A percentile compares a stretch with the other conserved stretches of the same genome.
phyloP scores from a whole-genome alignment of 345 rosid species.

The Barbarea vulgaris region DNA sequence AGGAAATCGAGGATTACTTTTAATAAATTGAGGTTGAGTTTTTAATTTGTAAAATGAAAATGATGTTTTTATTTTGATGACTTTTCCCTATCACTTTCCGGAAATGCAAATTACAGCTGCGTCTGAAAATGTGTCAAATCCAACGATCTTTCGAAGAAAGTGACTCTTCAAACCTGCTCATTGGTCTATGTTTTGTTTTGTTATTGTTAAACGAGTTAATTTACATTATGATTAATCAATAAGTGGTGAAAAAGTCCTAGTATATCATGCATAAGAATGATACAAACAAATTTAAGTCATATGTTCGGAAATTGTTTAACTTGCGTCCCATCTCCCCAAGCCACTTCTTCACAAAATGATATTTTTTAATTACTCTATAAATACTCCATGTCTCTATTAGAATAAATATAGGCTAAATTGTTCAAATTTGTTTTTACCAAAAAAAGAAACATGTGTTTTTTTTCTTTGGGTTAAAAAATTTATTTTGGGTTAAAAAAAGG shows the following conservation, averaged over 20 bases:
- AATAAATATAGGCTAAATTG: too few species aligned
- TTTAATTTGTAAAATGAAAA: not conserved
- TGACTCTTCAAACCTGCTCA: slow-evolving; percentile 18
- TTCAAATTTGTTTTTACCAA: too few species aligned
- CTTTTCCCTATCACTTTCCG: slow-evolving; percentile 19
- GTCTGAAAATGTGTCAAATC: slow-evolving; percentile 28
- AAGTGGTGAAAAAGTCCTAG: not conserved
- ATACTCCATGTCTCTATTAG: too few species aligned
- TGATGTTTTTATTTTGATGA: not conserved
- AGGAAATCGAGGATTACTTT: slow-evolving; percentile 12
- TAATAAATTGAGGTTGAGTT: not conserved
- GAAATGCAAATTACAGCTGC: slow-evolving; percentile 38
- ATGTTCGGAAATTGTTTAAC: not conserved
- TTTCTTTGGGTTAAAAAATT: too few species aligned
- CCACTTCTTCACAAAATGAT: not conserved
- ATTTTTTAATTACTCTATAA: not conserved
- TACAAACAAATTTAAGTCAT: not conserved
- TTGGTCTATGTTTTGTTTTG: slow-evolving; percentile 22
- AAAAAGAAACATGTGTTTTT: too few species aligned
- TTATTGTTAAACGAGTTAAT: not conserved
- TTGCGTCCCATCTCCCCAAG: not conserved
- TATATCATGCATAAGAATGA: too few species aligned
- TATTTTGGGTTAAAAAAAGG: too few species aligned
- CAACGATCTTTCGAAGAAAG: slow-evolving; percentile 30
- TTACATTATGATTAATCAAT: not conserved